Percentiles rank a stretch among this genome's conserved stretches.
Conservation (phyloP, 2,329 filamentous ascomycete genomes). For the Paecilomyces niveus region DNA sequence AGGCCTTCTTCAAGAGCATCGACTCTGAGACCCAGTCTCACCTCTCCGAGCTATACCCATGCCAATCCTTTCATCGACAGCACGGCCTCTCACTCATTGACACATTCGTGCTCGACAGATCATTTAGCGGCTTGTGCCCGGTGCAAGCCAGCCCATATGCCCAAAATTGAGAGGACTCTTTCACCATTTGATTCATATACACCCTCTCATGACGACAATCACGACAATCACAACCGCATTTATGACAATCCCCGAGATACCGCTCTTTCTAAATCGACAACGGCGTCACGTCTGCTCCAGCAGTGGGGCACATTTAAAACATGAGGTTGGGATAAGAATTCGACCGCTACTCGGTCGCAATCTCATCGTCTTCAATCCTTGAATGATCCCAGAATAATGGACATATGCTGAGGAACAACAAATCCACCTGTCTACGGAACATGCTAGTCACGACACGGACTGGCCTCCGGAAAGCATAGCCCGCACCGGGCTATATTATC, state of each 20-base stretch:
- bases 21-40: not conserved
- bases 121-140: constrained; percentile 10
- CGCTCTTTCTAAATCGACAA: not conserved
- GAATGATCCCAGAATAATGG: not conserved
- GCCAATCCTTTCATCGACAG: constrained; percentile 15
- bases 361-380: not conserved
- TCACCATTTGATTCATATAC: not conserved
- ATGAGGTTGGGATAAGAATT: not conserved
- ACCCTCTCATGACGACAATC: not conserved
- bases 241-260: not conserved
- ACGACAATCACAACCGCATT: not conserved
- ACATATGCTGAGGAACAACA: not conserved
- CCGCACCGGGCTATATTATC: not conserved
- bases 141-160: constrained; percentile 5
- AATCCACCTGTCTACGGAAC: not conserved
- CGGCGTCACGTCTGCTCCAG: not conserved
- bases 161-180: not conserved
- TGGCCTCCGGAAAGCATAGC: not conserved
- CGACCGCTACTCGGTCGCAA: not conserved
- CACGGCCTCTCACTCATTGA: constrained; percentile 15
- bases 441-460: not conserved
- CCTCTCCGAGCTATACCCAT: constrained; percentile 11
- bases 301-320: not conserved
- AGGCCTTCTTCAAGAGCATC: not conserved
- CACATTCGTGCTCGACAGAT: constrained; percentile 14